Conservation (phyloP, 306 rosid genomes). For the Quercus variabilis region DNA sequence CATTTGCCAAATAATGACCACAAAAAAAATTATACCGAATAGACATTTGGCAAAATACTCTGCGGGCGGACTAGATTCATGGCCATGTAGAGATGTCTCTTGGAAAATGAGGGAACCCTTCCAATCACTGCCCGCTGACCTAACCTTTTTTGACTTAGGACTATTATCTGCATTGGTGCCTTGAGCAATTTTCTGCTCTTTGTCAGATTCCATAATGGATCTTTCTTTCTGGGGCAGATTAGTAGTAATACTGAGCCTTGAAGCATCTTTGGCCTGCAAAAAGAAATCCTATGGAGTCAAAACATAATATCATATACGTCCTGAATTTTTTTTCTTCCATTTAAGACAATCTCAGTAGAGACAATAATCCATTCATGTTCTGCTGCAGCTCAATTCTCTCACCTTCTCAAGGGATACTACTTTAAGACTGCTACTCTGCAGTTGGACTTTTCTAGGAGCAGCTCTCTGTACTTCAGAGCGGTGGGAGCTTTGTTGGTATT, state of each 20-base stretch:
- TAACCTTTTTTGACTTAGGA: conserved; percentile 6
- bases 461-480: conserved; percentile 1
- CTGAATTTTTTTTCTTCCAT: not conserved
- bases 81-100: conserved; percentile 24
- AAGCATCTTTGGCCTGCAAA: conserved; percentile 36
- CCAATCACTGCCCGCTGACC: conserved; percentile 6
- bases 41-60: conserved; percentile 26
- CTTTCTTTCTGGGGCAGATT: not conserved
- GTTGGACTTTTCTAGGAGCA: conserved; percentile 23
- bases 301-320: not conserved
- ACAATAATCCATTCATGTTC: not conserved
- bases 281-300: conserved; percentile 15
- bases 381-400: conserved; percentile 23
- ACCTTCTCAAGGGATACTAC: conserved; percentile 35
- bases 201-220: not conserved
- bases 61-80: conserved; percentile 27
- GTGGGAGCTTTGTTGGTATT: conserved; percentile 11
- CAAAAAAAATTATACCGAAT: conserved; percentile 26
- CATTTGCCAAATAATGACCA: conserved; percentile 23
- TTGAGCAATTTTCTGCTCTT: conserved; percentile 12
- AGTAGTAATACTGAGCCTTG: not conserved
- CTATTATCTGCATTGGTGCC: conserved; percentile 1
- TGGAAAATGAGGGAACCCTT: conserved; percentile 24
- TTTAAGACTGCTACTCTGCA: conserved; percentile 13
- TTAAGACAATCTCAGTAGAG: conserved; percentile 8